A percentile compares a stretch with the other conserved stretches of the same genome.
These are phyloP conservation scores for Leonotis leonurus DNA, from an alignment of 257 asterid genomes.

Conservation along the genomic window DNA sequence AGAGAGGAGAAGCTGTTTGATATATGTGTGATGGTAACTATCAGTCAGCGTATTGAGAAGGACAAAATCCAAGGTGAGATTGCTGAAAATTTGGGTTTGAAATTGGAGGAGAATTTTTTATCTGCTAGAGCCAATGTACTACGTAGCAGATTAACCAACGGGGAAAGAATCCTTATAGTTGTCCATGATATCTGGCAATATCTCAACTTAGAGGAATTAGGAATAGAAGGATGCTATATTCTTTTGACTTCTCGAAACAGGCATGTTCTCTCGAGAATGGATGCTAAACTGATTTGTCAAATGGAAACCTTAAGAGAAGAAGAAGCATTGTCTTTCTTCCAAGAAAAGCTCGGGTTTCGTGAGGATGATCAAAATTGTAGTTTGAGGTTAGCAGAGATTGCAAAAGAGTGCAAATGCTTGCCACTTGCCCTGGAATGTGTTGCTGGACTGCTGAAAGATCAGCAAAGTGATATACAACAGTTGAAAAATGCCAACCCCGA, in stretches of 20 bases:
- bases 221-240: constrained; percentile 23
- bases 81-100: background rate
- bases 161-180: constrained; percentile 17
- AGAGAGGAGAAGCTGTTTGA: constrained; percentile 1
- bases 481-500: background rate
- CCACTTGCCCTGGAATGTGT: constrained; percentile 28
- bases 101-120: background rate
- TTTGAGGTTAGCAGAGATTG: constrained; percentile 12
- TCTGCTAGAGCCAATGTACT: background rate
- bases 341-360: too few species aligned
- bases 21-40: background rate
- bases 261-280: too few species aligned
- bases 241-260: constrained; percentile 13
- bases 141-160: background rate
- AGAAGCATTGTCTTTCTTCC: too few species aligned
- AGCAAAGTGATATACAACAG: too few species aligned
- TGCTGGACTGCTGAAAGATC: background rate
- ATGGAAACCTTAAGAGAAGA: background rate
- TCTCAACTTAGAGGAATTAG: constrained; percentile 8
- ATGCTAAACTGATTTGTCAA: too few species aligned
- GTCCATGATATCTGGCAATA: constrained; percentile 27
- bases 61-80: constrained; percentile 13
- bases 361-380: background rate
- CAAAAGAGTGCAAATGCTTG: constrained; percentile 20
- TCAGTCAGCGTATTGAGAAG: constrained; percentile 1